A percentile compares a stretch with the other conserved stretches of the same genome.
Evolutionary conservation across 768 basidiomycete species (phyloP).

Genomic region (Boletus subparvulus): DNA sequence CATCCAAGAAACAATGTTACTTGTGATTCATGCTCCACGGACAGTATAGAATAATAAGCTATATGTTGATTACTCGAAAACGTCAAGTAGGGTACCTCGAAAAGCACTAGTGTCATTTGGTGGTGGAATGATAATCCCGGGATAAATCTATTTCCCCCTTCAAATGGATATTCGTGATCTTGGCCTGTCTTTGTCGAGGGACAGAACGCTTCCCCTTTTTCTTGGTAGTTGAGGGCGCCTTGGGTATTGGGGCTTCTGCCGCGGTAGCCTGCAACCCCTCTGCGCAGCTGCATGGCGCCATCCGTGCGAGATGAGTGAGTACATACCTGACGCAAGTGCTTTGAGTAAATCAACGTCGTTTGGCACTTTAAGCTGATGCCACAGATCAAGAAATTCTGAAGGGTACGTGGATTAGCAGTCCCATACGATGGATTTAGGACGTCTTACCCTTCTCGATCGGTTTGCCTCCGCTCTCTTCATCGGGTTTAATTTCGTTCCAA

Average conservation of each 20-base stretch:
- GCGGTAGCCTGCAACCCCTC: slow-evolving; percentile 83
- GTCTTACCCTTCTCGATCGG: slow-evolving; percentile 76
- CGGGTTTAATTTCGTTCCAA: slow-evolving; percentile 85
- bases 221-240: slow-evolving; percentile 58
- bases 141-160: slow-evolving; percentile 84
- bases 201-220: slow-evolving; percentile 82
- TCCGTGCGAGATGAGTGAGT: neutral
- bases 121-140: slow-evolving; percentile 54
- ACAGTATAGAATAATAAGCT: neutral
- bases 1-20: neutral
- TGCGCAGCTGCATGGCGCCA: slow-evolving; percentile 23
- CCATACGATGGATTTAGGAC: neutral
- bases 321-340: slow-evolving; percentile 69
- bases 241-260: slow-evolving; percentile 55
- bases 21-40: neutral
- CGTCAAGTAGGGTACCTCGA: neutral
- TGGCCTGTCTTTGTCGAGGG: slow-evolving; percentile 69
- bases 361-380: slow-evolving; percentile 83
- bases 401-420: slow-evolving; percentile 5
- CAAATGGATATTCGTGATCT: slow-evolving; percentile 88
- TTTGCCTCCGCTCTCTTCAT: slow-evolving; percentile 66
- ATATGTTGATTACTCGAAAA: neutral
- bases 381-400: slow-evolving; percentile 82
- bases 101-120: slow-evolving; percentile 12
- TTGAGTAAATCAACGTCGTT: slow-evolving; percentile 81